Evolutionary conservation across 768 basidiomycete species (phyloP).

Genomic region (Calvatia gigantea): DNA sequence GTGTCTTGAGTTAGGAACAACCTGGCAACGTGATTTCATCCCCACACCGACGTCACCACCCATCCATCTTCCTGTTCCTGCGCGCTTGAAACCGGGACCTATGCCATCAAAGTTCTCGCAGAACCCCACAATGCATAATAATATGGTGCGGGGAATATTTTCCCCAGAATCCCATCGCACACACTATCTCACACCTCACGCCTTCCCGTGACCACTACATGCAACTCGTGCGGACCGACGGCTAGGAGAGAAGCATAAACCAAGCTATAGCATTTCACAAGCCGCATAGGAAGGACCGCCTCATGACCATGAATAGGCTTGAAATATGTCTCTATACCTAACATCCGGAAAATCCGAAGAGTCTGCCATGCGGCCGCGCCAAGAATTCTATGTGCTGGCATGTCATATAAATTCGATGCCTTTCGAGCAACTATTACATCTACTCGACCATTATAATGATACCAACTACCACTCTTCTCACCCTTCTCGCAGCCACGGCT

Average conservation of each 20-base stretch:
- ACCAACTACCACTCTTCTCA: conserved; percentile 3
- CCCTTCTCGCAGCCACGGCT: conserved; percentile 15
- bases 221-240: neutral
- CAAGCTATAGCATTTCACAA: neutral
- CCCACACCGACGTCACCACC: too few relatives aligned
- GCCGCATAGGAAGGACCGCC: neutral
- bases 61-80: too few relatives aligned
- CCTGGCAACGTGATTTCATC: too few relatives aligned
- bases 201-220: neutral
- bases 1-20: too few relatives aligned
- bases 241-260: neutral
- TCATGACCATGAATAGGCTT: neutral
- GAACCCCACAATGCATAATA: too few relatives aligned
- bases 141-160: too few relatives aligned
- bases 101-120: too few relatives aligned
- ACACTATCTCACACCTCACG: neutral
- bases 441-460: neutral
- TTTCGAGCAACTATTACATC: neutral
- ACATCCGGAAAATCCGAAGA: conserved; percentile 10
- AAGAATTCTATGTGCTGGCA: neutral
- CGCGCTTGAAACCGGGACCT: too few relatives aligned
- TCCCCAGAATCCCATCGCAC: too few relatives aligned
- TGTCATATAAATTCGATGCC: neutral
- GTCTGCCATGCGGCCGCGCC: neutral
- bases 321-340: neutral